These are phyloP conservation scores for Pyrus communis DNA, from an alignment of 306 rosid species.

Conservation along the genomic window DNA sequence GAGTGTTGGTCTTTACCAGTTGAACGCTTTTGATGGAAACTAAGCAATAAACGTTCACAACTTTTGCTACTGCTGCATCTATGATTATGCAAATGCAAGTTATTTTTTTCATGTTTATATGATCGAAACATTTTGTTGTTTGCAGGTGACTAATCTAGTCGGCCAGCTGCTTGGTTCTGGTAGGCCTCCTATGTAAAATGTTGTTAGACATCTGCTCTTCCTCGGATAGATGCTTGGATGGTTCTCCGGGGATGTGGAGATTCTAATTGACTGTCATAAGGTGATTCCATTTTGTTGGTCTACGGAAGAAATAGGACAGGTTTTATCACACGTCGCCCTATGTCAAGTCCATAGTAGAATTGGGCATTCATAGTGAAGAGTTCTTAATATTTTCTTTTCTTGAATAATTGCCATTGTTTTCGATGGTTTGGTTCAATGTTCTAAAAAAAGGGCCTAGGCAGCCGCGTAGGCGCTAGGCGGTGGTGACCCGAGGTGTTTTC, in stretches of 20 bases:
- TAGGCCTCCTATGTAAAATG: constrained; percentile 46
- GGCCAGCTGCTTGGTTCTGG: constrained; percentile 87
- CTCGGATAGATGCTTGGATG: not conserved
- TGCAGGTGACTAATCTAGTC: constrained; percentile 71
- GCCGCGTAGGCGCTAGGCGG: too few species aligned
- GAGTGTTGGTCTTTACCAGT: too few species aligned
- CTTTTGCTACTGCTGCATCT: not conserved
- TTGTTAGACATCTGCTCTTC: not conserved
- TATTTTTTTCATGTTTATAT: not conserved
- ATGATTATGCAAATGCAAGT: not conserved
- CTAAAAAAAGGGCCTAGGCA: too few species aligned
- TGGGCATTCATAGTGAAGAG: not conserved
- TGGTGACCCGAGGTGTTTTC: too few species aligned
- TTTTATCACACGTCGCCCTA: constrained; percentile 15
- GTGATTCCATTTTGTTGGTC: not conserved
- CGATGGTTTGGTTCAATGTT: too few species aligned
- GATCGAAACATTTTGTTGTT: not conserved
- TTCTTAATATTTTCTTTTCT: not conserved
- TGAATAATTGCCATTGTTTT: not conserved
- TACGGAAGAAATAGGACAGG: not conserved
- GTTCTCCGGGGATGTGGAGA: constrained; percentile 14
- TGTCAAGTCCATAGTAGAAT: not conserved
- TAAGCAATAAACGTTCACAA: not conserved
- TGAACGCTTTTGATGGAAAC: not conserved
- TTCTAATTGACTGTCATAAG: not conserved